These are phyloP conservation scores for Monosporascus sp. DNA, from an alignment of 2,329 filamentous ascomycete species.

Conservation along the genomic window DNA sequence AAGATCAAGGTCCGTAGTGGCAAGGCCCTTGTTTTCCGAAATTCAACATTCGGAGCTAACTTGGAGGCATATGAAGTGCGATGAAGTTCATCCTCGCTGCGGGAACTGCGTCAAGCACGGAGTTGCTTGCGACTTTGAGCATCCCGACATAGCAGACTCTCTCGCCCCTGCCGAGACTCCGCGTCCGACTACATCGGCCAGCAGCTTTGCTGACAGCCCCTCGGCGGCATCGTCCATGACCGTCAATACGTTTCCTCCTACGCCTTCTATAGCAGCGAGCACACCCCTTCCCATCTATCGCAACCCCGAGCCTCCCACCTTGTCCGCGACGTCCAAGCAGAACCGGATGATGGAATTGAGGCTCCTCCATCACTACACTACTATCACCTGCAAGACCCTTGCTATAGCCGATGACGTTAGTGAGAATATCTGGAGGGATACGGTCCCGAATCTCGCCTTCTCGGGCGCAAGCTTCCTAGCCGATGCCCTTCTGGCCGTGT, in stretches of 20 bases:
- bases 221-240: constrained; percentile 3
- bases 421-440: constrained; percentile 55
- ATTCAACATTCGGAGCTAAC: neutral
- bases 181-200: constrained; percentile 19
- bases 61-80: constrained; percentile 42
- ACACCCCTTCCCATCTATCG: constrained; percentile 30
- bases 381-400: constrained; percentile 55
- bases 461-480: constrained; percentile 53
- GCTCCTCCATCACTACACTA: constrained; percentile 61
- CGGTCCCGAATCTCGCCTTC: constrained; percentile 58
- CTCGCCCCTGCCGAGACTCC: constrained; percentile 36
- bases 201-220: constrained; percentile 24
- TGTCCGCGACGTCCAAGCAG: constrained; percentile 31
- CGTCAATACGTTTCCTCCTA: constrained; percentile 19
- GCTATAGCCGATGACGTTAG: constrained; percentile 47
- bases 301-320: constrained; percentile 30
- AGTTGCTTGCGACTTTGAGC: constrained; percentile 61
- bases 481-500: constrained; percentile 60
- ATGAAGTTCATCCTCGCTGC: constrained; percentile 61
- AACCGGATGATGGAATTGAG: constrained; percentile 55
- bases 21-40: neutral
- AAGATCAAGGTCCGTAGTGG: constrained; percentile 59
- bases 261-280: constrained; percentile 17
- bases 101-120: constrained; percentile 65
- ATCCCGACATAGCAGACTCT: constrained; percentile 42